phyloP scores from a whole-genome alignment of 768 basidiomycete species.

The Lactarius vividus region DNA sequence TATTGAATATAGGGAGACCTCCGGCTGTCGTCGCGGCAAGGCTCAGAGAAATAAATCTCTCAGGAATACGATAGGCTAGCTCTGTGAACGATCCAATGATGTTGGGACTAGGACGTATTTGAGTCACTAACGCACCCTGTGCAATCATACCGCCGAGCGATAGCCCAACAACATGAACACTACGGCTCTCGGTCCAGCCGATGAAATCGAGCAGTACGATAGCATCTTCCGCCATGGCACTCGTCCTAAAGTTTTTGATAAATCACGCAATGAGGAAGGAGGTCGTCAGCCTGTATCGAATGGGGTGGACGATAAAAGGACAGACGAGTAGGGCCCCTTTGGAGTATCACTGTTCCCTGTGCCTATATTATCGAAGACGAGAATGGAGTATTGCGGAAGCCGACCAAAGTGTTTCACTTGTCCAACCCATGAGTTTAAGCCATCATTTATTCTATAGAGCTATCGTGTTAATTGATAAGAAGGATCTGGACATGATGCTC shows the following conservation, averaged over 20 bases:
- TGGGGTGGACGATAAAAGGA: conserved; percentile 15
- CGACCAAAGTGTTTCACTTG: conserved; percentile 66
- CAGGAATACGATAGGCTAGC: conserved; percentile 60
- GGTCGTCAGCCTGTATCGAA: not conserved
- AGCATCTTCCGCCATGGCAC: conserved; percentile 74
- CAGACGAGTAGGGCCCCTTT: conserved; percentile 73
- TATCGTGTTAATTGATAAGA: not conserved
- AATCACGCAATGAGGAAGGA: conserved; percentile 1
- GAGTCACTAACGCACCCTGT: conserved; percentile 47
- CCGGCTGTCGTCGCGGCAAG: conserved; percentile 73
- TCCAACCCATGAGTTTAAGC: conserved; percentile 57
- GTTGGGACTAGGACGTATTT: not conserved
- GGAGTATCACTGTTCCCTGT: conserved; percentile 75
- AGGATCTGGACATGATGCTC: not conserved
- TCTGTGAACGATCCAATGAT: conserved; percentile 42
- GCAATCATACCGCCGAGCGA: conserved; percentile 87
- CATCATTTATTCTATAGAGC: conserved; percentile 52
- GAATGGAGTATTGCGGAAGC: conserved; percentile 50
- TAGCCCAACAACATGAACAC: conserved; percentile 68
- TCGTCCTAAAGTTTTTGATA: conserved; percentile 46
- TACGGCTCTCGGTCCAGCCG: conserved; percentile 63
- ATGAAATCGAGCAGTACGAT: conserved; percentile 65
- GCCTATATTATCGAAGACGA: conserved; percentile 85
- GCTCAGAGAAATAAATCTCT: conserved; percentile 63
- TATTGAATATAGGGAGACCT: conserved; percentile 52